A percentile compares a stretch with the other conserved stretches of the same genome.
Evolutionary conservation across 352 stramenopile genomes (phyloP).

Genomic region (Globisporangium acanthophoron): DNA sequence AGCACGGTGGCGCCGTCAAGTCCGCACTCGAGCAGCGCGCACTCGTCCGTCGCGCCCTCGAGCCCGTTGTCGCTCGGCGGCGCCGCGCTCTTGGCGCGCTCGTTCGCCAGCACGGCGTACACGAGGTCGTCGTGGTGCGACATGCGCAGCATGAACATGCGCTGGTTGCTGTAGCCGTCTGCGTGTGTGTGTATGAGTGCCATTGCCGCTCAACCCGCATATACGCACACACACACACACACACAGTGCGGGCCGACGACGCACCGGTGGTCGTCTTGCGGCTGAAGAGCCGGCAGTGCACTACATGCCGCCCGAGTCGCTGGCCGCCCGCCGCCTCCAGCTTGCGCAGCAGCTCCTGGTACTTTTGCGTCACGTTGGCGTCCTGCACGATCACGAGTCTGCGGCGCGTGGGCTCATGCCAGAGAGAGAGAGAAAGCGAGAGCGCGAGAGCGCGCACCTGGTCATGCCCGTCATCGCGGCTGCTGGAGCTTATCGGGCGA

Average conservation of each 20-base stretch:
- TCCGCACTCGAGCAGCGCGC: constrained; percentile 75
- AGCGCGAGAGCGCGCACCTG: constrained; percentile 27
- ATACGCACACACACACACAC: not conserved
- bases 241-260: not conserved
- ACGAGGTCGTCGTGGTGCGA: constrained; percentile 84
- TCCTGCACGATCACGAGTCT: constrained; percentile 83
- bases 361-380: constrained; percentile 77
- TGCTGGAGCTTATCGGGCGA: not conserved
- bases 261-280: constrained; percentile 71
- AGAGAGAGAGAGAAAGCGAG: not conserved
- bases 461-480: constrained; percentile 64
- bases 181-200: not conserved
- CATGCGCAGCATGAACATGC: constrained; percentile 89
- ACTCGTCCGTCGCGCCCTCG: constrained; percentile 68
- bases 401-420: not conserved
- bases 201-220: no score
- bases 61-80: constrained; percentile 66
- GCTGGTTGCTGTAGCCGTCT: constrained; percentile 83
- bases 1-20: constrained; percentile 82
- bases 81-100: constrained; percentile 49
- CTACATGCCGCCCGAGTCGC: constrained; percentile 72
- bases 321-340: constrained; percentile 74
- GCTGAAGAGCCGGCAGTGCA: constrained; percentile 86
- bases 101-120: constrained; percentile 80
- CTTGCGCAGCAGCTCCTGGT: constrained; percentile 85